Evolutionary conservation across 768 basidiomycete genomes (phyloP).

Genomic region (Fomitopsis pulvina): DNA sequence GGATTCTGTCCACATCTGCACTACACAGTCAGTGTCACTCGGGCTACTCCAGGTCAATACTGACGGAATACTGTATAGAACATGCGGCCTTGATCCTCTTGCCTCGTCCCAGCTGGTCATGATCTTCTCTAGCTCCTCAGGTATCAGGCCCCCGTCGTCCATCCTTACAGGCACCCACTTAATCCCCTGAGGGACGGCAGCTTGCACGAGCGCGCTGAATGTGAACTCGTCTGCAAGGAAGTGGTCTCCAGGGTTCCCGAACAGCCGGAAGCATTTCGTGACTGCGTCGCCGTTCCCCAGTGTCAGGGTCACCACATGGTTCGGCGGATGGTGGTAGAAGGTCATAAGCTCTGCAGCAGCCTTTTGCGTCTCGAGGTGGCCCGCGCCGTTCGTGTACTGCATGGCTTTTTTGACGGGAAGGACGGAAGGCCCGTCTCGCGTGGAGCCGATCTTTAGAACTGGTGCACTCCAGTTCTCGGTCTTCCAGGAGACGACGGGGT

Average conservation of each 20-base stretch:
- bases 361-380: slow-evolving; percentile 22
- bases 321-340: slow-evolving; percentile 25
- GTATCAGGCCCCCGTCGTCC: slow-evolving; percentile 42
- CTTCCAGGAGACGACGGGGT: slow-evolving; percentile 26
- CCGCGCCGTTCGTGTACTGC: slow-evolving; percentile 31
- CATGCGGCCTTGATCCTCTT: slow-evolving; percentile 41
- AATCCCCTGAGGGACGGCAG: slow-evolving; percentile 31
- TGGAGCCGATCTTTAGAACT: slow-evolving; percentile 17
- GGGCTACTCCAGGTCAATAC: slow-evolving; percentile 11
- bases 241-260: slow-evolving; percentile 32
- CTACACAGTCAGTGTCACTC: neutral
- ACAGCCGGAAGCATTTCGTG: slow-evolving; percentile 33
- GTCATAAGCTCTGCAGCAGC: slow-evolving; percentile 27
- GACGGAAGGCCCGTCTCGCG: slow-evolving; percentile 15
- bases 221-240: slow-evolving; percentile 39
- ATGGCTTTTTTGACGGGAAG: slow-evolving; percentile 23
- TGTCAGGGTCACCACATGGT: slow-evolving; percentile 29
- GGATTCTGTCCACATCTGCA: slow-evolving; percentile 39
- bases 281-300: slow-evolving; percentile 35
- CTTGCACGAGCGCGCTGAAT: slow-evolving; percentile 33
- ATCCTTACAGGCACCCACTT: slow-evolving; percentile 38
- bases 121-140: slow-evolving; percentile 39
- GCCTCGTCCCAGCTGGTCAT: slow-evolving; percentile 37
- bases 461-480: slow-evolving; percentile 13
- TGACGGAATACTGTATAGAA: slow-evolving; percentile 43